A percentile compares a stretch with the other conserved stretches of the same genome.
Conservation (phyloP, 2,329 filamentous ascomycete species). For the Aspergillus alliaceus region DNA sequence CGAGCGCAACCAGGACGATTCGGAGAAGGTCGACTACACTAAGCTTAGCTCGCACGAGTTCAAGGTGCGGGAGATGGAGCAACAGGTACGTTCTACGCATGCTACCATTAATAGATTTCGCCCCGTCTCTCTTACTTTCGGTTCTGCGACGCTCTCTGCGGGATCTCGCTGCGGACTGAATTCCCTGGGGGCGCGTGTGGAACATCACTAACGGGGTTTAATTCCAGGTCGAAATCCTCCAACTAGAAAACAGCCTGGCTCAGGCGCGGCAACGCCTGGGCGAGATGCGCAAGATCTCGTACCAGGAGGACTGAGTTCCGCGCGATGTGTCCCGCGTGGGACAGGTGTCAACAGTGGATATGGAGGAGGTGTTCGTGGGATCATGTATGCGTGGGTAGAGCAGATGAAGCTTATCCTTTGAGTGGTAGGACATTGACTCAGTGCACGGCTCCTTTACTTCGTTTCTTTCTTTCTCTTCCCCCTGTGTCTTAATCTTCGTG, state of each 20-base stretch:
- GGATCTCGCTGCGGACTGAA: background rate
- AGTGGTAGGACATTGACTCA: background rate
- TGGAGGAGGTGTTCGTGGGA: background rate
- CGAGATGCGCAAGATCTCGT: slow-evolving; percentile 98
- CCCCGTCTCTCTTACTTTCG: slow-evolving; percentile 2
- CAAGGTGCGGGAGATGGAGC: slow-evolving; percentile 98
- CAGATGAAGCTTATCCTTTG: background rate
- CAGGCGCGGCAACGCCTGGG: slow-evolving; percentile 79
- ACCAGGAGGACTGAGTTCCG: slow-evolving; percentile 68
- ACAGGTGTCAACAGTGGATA: background rate
- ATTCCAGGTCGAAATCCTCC: slow-evolving; percentile 86
- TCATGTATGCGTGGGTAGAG: background rate
- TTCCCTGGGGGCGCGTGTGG: background rate
- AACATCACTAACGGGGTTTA: background rate
- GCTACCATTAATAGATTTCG: no score
- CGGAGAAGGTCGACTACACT: slow-evolving; percentile 79
- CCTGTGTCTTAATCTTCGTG: background rate
- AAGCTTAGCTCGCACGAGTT: slow-evolving; percentile 92
- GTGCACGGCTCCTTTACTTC: no score
- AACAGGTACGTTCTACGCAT: slow-evolving; percentile 81
- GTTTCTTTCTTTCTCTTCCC: background rate
- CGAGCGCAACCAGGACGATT: slow-evolving; percentile 75
- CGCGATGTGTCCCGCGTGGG: background rate
- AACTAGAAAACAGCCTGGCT: slow-evolving; percentile 83
- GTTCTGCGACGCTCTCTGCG: background rate